Evolutionary conservation across 2,329 filamentous ascomycete genomes (phyloP), one percentile per base, ranked within the genome.

Genomic region (Phaeoacremonium minimum): DNA sequence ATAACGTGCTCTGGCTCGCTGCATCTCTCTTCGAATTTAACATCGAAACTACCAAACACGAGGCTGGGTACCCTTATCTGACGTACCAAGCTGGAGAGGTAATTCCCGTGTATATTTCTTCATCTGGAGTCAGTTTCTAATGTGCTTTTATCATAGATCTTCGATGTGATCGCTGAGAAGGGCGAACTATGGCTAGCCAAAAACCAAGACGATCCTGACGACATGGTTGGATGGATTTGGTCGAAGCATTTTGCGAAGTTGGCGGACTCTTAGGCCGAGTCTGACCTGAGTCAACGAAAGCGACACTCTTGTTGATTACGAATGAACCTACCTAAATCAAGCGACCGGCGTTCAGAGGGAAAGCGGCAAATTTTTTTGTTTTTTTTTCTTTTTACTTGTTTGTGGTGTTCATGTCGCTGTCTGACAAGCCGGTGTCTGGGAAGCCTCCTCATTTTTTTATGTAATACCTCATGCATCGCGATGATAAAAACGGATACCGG

Each of bases 11-110:
- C 31, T 98, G 95, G 73, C 73, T 96, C 14, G 93, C 90, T 12
- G 93, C 91, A 15, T 95, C 87, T 50, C 75, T 97, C 19, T 97
- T 95, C 56, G 90, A 97, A 59, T 98, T 97, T 66, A 94, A 95
- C 53, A 97, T 97, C 54, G 87, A 91, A 54, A 87, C 86, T 16
- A 86, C 89, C 17, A 87, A 95, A 50, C 82, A 87, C 40, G 93
- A 97, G 64, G 91, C 86, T 42, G 93, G 93, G 16, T 97, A 95
- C 61, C 90, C 91, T 15, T 98, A 98, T 58, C 69, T 98, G 43
- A 93, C 89, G 30, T 98, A 98, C 63, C 87, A 91, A 48, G 87
- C 90, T 36, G 93, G 93, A 46, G 93, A 98, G 70, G 82, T 85
- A 57, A 52, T 75, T 64, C 6, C 36, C 15, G 20, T 9, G 20